Base-by-base conservation (phyloP, 768 basidiomycete genomes). In the Sarcodon sp. region DNA sequence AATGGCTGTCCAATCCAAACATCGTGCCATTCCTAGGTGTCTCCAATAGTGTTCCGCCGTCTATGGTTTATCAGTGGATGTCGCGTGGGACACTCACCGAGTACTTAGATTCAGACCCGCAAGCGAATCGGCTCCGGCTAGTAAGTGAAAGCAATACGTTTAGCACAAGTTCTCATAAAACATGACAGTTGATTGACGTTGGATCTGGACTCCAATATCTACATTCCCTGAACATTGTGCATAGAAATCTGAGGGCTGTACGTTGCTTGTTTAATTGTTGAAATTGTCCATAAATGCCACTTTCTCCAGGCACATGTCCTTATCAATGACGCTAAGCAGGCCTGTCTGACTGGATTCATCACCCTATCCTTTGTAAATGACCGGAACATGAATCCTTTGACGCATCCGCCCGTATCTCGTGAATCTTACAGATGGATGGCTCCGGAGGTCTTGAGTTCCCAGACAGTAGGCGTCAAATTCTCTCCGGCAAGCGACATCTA, bases 311-410 rank as follows among this genome's bases (percentile, higher is more conserved):
- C 21, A 27, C 53, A 55, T 31, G 53, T 55, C 15, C 41, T 55
- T 15, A 43, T 55, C 7, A 46, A 53, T 12, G 36, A 39, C 8
- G 37, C 47, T 7, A 52, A 52, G 2, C n/a, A 21, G 12, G 52
- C 54, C 2, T 53, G 52, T n/a, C 47, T 55, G 7, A 44, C 52
- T 1, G 54, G 53, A 21, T 55, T 55, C 35, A 52, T 52, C 7
- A 34, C 53, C 1, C 49, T 52, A 1, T 46, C 48, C 13, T 51
- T 55, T 36, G 44, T 47, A 43, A 44, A 39, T 5, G 51, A 48
- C 3, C 36, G 33, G 3, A 15, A 48, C 9, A 33, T 35, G 6
- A 32, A 39, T 8, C 2, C 33, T 6, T 37, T 33, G 6, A 33
- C 27, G 7, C n/a, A 37, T 4, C 21, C 21, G 21, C 21, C 21